These are phyloP conservation scores for Alternaria sp. DNA, from an alignment of 2,329 filamentous ascomycete genomes.

Conservation along the genomic window DNA sequence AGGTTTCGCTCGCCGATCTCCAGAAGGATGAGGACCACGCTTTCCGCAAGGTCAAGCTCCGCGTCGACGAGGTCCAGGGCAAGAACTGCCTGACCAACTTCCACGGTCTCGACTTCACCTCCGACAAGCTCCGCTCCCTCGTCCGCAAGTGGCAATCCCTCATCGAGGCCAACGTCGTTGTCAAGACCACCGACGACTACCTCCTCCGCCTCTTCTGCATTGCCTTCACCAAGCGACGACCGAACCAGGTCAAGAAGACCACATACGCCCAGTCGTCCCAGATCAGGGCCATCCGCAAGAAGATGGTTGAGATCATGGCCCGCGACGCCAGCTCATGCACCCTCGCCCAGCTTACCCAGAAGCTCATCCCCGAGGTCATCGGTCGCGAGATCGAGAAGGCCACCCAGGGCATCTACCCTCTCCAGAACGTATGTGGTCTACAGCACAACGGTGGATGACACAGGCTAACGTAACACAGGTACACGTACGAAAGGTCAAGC, in stretches of 20 bases:
- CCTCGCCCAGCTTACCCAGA: conserved; percentile 93
- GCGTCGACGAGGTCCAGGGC: conserved; percentile 98
- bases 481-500: conserved; percentile 99
- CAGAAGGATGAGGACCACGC: conserved; percentile 99
- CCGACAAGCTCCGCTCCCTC: conserved; percentile 98
- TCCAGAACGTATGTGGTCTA: conserved; percentile 81
- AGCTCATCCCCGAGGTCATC: conserved; percentile 99
- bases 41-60: conserved; percentile 99
- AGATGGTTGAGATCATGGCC: conserved; percentile 99
- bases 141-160: conserved; percentile 99
- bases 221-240: conserved; percentile 98
- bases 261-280: conserved; percentile 97
- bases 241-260: conserved; percentile 99
- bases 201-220: conserved; percentile 99
- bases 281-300: conserved; percentile 97
- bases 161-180: conserved; percentile 99
- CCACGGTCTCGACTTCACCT: conserved; percentile 99
- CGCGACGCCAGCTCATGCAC: conserved; percentile 95
- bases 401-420: conserved; percentile 98
- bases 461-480: conserved; percentile 66
- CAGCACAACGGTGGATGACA: neutral
- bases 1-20: conserved; percentile 97
- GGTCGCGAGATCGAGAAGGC: conserved; percentile 99
- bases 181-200: conserved; percentile 99
- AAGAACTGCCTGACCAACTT: conserved; percentile 99